Evolutionary conservation across 2,329 filamentous ascomycete species (phyloP).

Genomic region (Remersonia thermophila): DNA sequence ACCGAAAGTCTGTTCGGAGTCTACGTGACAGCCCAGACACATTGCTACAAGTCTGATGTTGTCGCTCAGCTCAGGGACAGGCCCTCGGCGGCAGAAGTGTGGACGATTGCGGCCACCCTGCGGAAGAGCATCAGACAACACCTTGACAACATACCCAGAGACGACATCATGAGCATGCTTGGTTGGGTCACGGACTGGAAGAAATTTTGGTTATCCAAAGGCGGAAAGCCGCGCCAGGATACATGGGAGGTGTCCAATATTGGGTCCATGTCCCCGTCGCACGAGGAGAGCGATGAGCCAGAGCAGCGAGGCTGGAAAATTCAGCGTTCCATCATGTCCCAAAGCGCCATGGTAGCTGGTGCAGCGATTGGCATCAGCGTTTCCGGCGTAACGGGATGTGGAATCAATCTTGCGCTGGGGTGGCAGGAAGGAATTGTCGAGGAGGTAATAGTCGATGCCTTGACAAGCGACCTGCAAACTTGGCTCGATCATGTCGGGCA

Average conservation of each 20-base stretch:
- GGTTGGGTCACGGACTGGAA: slow-evolving; percentile 32
- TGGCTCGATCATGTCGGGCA: slow-evolving; percentile 15
- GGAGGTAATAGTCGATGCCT: slow-evolving; percentile 23
- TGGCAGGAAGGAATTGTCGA: slow-evolving; percentile 37
- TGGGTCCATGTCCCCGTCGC: slow-evolving; percentile 25
- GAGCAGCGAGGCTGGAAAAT: slow-evolving; percentile 23
- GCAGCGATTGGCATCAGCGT: slow-evolving; percentile 34
- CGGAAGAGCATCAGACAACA: slow-evolving; percentile 25
- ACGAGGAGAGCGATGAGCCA: slow-evolving; percentile 1
- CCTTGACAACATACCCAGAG: slow-evolving; percentile 24
- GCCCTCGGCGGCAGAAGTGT: slow-evolving; percentile 23
- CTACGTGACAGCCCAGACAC: slow-evolving; percentile 26
- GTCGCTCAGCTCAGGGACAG: slow-evolving; percentile 16
- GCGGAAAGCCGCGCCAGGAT: slow-evolving; percentile 29
- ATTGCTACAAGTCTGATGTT: slow-evolving; percentile 18
- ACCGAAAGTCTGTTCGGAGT: slow-evolving; percentile 25
- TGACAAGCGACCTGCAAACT: slow-evolving; percentile 27
- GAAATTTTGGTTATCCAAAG: slow-evolving; percentile 27
- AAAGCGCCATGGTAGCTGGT: slow-evolving; percentile 33
- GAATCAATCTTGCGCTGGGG: slow-evolving; percentile 30
- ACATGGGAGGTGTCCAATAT: slow-evolving; percentile 44
- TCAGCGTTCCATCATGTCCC: slow-evolving; percentile 36
- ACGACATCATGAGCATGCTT: slow-evolving; percentile 33
- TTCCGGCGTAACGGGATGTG: slow-evolving; percentile 30
- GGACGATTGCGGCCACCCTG: slow-evolving; percentile 27